A percentile compares a stretch with the other conserved stretches of the same genome.
Evolutionary conservation across 306 rosid species (phyloP).

Genomic region (Quercus engelmannii): DNA sequence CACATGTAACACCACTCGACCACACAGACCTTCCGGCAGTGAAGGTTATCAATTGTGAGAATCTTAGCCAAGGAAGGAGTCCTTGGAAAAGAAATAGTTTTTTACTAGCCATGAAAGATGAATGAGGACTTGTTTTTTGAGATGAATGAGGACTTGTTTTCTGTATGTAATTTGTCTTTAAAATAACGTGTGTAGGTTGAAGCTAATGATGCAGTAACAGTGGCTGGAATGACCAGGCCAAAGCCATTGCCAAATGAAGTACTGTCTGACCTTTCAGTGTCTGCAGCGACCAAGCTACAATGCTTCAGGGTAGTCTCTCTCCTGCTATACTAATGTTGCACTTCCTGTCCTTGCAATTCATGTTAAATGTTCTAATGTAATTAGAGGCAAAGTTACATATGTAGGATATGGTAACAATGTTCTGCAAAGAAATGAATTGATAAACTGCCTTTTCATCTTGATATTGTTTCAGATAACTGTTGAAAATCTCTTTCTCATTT

Average conservation of each 20-base stretch:
- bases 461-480: neutral
- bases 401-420: neutral
- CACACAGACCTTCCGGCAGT: too few species aligned
- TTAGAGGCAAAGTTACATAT: neutral
- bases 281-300: conserved; percentile 84
- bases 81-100: neutral
- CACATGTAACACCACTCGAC: too few species aligned
- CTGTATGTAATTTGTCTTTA: conserved; percentile 11
- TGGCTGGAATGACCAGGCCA: conserved; percentile 82
- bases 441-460: neutral
- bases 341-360: neutral
- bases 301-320: conserved; percentile 60
- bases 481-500: conserved; percentile 9
- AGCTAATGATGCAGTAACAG: conserved; percentile 87
- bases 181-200: conserved; percentile 57
- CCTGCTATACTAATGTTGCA: neutral
- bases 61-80: too few species aligned
- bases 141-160: conserved; percentile 6
- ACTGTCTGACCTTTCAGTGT: conserved; percentile 83
- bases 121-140: conserved; percentile 6
- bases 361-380: neutral
- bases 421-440: neutral
- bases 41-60: too few species aligned
- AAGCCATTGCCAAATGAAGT: conserved; percentile 74
- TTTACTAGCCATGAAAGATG: conserved; percentile 10